Evolutionary conservation across 495 filamentous ascomycete genomes (phyloP), one percentile per base, ranked within the genome.

Genomic region (Hypoxylon lienhwacheense): DNA sequence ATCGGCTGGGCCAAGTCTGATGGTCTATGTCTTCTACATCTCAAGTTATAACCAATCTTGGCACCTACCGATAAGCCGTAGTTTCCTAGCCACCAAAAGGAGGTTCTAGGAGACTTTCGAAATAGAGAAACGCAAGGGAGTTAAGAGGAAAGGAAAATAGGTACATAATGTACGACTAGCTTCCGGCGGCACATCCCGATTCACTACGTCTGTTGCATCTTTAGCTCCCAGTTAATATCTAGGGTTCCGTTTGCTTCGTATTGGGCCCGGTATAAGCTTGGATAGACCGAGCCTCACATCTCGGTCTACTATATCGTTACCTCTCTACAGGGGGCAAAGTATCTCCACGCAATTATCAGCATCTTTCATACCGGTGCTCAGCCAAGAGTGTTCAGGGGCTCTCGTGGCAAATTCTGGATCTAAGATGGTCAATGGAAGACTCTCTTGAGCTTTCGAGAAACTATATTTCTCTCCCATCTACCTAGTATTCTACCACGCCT

Each of bases 311-410:
- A 56, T 53, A 4, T 66, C 47, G 7, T 70, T 73, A 3, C n/a
- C n/a, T n/a, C 71, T 68, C n/a, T 65, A 34, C 7, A 75, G 43
- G 0, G 75, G 75, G 45, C 79, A 82, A 11, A 80, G 66, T 2
- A 76, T 75, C 56, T 85, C 81, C 5, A 84, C 74, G 55, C 83
- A 85, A 54, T 85, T 80, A 40, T 86, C 83, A 0, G 85, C 72
- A 7, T 77, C 77, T 10, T 82, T 70, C 10, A 86, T 67, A 1
- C 81, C 82, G 1, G 77, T 82, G 37, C 75, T 77, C 4, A 85
- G 61, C 81, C 81, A 86, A 20, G 81, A 65, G 5, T 60, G 72
- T 7, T 74, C 70, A 1, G 82, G 82, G 0, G 83, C 81, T 1
- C 74, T 77, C 20, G 65, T 65, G 4, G 70, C 70, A 3, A 85